These are phyloP conservation scores for Backusella sp. DNA, from an alignment of 192 early-diverging fungal species.

Conservation along the genomic window DNA sequence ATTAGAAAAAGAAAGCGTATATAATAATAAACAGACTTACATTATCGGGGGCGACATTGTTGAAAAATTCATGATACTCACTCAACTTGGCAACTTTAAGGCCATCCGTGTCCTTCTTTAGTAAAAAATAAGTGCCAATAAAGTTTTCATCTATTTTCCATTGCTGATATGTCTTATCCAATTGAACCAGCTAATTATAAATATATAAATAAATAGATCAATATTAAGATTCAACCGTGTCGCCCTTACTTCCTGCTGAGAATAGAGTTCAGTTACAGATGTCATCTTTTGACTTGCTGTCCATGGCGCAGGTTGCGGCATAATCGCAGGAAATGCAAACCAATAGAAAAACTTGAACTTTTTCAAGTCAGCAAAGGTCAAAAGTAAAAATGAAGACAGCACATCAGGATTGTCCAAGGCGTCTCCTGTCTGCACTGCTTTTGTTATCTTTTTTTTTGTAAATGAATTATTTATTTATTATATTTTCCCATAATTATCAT, in stretches of 20 bases:
- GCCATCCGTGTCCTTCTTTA: background rate
- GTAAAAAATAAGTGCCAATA: conserved; percentile 10
- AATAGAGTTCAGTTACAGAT: background rate
- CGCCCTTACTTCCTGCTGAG: background rate
- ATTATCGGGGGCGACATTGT: background rate
- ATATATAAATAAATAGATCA: background rate
- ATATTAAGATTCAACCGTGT: background rate
- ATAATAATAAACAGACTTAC: background rate
- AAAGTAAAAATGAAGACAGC: conserved; percentile 70
- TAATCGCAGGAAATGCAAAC: conserved; percentile 91
- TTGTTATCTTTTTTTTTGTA: conserved; percentile 57
- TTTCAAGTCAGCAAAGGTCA: conserved; percentile 97
- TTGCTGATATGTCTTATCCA: conserved; percentile 5
- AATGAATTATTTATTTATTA: background rate
- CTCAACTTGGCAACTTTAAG: background rate
- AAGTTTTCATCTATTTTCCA: background rate
- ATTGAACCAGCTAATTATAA: background rate
- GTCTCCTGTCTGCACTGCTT: conserved; percentile 64
- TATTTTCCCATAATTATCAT: conserved; percentile 10
- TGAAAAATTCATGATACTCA: conserved; percentile 25
- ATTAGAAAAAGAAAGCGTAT: background rate
- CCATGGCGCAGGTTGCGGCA: conserved; percentile 59
- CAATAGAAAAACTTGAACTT: conserved; percentile 94
- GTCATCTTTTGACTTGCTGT: conserved; percentile 30
- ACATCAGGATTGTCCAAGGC: conserved; percentile 61